A percentile compares a stretch with the other conserved stretches of the same genome.
Evolutionary conservation across 2,329 filamentous ascomycete genomes (phyloP).

Genomic region (Ceratocystis destructans): DNA sequence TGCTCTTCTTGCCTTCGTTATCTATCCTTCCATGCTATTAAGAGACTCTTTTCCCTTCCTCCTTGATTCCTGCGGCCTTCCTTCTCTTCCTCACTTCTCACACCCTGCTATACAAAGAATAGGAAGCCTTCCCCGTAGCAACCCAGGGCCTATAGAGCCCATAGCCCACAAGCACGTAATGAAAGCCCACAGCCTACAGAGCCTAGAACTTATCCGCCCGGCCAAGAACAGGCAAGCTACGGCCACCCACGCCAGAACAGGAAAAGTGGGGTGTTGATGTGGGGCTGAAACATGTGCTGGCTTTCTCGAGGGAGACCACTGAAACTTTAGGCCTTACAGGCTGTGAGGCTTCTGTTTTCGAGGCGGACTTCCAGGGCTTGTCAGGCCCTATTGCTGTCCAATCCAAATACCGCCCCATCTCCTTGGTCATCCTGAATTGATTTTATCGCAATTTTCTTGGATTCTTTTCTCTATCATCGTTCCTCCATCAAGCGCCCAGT

Average conservation of each 20-base stretch:
- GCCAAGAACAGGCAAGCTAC: not conserved
- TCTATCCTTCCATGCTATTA: not conserved
- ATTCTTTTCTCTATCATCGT: not conserved
- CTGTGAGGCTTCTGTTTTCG: not conserved
- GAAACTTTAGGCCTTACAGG: not conserved
- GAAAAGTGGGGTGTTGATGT: not conserved
- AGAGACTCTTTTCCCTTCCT: slow-evolving; percentile 6
- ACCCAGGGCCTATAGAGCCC: slow-evolving; percentile 1
- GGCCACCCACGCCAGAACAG: not conserved
- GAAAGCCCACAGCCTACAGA: not conserved
- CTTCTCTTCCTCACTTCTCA: not conserved
- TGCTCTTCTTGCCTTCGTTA: not conserved
- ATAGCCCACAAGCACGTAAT: not conserved
- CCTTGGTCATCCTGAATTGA: not conserved
- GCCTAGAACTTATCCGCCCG: not conserved
- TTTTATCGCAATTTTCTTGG: not conserved
- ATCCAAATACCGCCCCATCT: not conserved
- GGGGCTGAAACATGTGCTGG: not conserved
- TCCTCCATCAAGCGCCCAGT: not conserved
- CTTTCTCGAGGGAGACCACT: not conserved
- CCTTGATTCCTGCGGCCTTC: not conserved
- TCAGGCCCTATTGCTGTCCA: not conserved
- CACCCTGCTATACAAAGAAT: not conserved
- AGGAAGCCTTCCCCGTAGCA: not conserved
- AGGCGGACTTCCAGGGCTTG: not conserved